These are phyloP conservation scores for Chiua virens DNA, from an alignment of 768 basidiomycete species.

Conservation along the genomic window DNA sequence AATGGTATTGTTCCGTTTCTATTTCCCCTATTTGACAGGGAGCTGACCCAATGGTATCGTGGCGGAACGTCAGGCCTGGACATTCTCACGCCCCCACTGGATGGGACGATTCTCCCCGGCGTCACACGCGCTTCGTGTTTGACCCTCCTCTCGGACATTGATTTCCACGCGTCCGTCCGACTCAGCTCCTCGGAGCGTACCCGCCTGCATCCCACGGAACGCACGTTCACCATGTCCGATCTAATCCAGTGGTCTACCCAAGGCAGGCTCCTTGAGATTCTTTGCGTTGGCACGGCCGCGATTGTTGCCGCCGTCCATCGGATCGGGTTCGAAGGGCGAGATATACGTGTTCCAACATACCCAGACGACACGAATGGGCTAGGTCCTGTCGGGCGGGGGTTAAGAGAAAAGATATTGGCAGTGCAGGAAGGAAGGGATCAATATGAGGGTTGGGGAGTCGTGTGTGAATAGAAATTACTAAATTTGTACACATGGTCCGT, in stretches of 20 bases:
- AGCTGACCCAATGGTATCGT: neutral
- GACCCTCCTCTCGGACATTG: slow-evolving; percentile 64
- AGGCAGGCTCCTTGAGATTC: slow-evolving; percentile 77
- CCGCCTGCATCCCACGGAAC: slow-evolving; percentile 52
- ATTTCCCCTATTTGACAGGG: neutral
- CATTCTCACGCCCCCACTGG: slow-evolving; percentile 84
- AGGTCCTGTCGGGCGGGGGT: slow-evolving; percentile 61
- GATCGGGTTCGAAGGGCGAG: slow-evolving; percentile 71
- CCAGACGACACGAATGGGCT: slow-evolving; percentile 34
- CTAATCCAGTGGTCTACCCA: slow-evolving; percentile 52
- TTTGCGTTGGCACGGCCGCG: slow-evolving; percentile 84
- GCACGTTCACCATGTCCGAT: slow-evolving; percentile 57
- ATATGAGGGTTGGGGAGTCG: slow-evolving; percentile 66
- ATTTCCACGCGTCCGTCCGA: slow-evolving; percentile 30
- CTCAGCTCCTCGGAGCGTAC: neutral
- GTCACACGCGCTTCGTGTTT: slow-evolving; percentile 88
- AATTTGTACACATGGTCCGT: no score
- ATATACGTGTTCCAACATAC: slow-evolving; percentile 62
- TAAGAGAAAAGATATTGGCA: slow-evolving; percentile 71
- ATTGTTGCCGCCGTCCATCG: slow-evolving; percentile 70
- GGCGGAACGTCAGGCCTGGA: slow-evolving; percentile 53
- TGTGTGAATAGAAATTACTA: slow-evolving; percentile 10
- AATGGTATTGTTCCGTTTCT: slow-evolving; percentile 32
- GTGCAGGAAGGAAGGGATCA: slow-evolving; percentile 69
- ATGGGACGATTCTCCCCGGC: slow-evolving; percentile 90